phyloP scores from a whole-genome alignment of 768 basidiomycete genomes.

The Collybia nuda region DNA sequence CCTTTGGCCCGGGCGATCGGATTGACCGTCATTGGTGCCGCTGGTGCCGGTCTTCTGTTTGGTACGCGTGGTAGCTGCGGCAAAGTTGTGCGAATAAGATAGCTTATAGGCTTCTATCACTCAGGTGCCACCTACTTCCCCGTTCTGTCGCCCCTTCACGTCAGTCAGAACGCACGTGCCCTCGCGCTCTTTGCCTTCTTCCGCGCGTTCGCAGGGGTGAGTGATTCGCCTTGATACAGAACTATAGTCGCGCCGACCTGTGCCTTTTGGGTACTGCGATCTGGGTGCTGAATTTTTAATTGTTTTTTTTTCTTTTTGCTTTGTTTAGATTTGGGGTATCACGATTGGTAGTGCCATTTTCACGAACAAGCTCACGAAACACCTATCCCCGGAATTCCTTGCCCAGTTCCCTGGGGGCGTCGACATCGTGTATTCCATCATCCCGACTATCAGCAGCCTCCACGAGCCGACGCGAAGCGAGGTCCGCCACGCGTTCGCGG shows the following conservation, averaged over 20 bases:
- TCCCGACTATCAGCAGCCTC: conserved; percentile 38
- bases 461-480: conserved; percentile 21
- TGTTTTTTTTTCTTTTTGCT: too few relatives aligned
- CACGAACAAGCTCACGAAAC: conserved; percentile 44
- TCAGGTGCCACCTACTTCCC: conserved; percentile 37
- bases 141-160: conserved; percentile 43
- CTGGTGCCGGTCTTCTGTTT: conserved; percentile 20
- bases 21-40: conserved; percentile 16
- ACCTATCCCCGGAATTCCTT: conserved; percentile 39
- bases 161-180: conserved; percentile 38
- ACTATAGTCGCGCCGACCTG: too few relatives aligned
- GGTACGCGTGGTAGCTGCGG: neutral
- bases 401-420: conserved; percentile 31
- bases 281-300: neutral
- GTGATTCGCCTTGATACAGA: too few relatives aligned
- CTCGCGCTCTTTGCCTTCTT: conserved; percentile 42
- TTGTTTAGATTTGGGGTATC: conserved; percentile 47
- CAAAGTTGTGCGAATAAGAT: neutral
- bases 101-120: neutral
- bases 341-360: conserved; percentile 49
- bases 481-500: conserved; percentile 11
- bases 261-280: neutral
- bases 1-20: conserved; percentile 12
- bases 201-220: conserved; percentile 33
- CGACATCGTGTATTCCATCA: conserved; percentile 44